Evolutionary conservation across 768 basidiomycete genomes (phyloP).

Genomic region (Auricularia sp.): DNA sequence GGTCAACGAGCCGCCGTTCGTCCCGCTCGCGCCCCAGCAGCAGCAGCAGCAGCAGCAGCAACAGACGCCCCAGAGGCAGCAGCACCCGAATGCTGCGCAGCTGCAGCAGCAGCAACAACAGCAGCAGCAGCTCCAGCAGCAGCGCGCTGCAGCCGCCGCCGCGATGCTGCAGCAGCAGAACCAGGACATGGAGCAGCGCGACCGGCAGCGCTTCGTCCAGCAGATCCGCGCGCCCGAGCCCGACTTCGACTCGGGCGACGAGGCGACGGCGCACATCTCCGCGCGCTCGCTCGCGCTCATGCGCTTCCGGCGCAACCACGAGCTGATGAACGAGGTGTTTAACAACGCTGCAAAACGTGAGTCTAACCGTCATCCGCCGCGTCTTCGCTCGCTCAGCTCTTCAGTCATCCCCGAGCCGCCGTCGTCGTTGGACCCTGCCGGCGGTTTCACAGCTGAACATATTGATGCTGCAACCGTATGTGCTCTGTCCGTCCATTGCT

Average conservation of each 20-base stretch:
- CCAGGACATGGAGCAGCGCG: neutral
- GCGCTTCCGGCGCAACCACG: constrained; percentile 72
- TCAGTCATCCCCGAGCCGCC: neutral
- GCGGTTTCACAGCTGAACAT: neutral
- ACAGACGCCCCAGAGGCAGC: neutral
- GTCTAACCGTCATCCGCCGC: neutral
- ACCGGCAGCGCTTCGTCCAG: neutral
- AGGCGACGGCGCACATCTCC: constrained; percentile 42
- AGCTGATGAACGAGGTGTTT: constrained; percentile 78
- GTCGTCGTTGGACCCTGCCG: neutral
- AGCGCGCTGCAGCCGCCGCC: too few species aligned
- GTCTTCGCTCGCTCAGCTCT: too few species aligned
- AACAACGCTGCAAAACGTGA: constrained; percentile 57
- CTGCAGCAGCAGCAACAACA: neutral
- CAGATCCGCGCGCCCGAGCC: neutral
- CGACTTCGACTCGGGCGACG: neutral
- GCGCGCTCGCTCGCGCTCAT: constrained; percentile 61
- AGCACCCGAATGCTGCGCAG: too few species aligned
- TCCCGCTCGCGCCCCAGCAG: constrained; percentile 48
- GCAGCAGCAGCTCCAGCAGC: neutral
- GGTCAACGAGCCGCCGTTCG: constrained; percentile 56
- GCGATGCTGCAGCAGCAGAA: neutral
- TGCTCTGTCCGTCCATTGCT: neutral
- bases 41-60: neutral
- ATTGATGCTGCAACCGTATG: neutral